Evolutionary conservation across 257 asterid species (phyloP), one percentile per base, ranked within the genome.

Genomic region (Lithospermum erythrorhizon): DNA sequence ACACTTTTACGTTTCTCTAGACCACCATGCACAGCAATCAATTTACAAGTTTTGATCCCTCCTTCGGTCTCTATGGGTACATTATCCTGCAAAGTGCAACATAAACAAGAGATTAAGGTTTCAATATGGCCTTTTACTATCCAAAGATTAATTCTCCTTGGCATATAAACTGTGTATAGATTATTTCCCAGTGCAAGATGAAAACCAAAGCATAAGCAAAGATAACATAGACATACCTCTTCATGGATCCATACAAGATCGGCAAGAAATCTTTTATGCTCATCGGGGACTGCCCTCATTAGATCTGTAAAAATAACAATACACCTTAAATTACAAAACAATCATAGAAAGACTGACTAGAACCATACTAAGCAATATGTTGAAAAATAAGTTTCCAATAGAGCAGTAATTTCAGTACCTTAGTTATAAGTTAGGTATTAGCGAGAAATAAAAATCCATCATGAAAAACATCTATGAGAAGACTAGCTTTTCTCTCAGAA

Each of bases 231-330:
- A 29, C 65, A 27, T 57, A 87, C 95, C 93, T 88, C 95, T 73
- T 91, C 96, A 56, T 86, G 98, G 19, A 88, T 83, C 96, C 98
- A 91, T 61, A 91, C 94, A 77, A 88, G 75, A 75, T 81, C 82
- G 55, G 95, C 84, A 60, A 91, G 84, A 79, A 88, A 91, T 58
- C 77, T 88, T 76, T 86, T 91, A 82, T 91, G 98, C 65, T 78
- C 86, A 19, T 83, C 81, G 25, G 98, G 82, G 66, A 91, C 98
- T 29, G 75, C 96, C 82, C 76, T 78, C 69, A 77, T 62, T 73
- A 91, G 82, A 67, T 84, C 98, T 81, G 83, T 53, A 41, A 9
- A 17, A 53, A n/a, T 2, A 19, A 74, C 27, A 30, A 66, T 60
- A 16, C 18, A 56, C 55, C 57, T 6, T 18, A n/a, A 37, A 18